Evolutionary conservation across 495 filamentous ascomycete species (phyloP).

Genomic region (Halenospora varia): DNA sequence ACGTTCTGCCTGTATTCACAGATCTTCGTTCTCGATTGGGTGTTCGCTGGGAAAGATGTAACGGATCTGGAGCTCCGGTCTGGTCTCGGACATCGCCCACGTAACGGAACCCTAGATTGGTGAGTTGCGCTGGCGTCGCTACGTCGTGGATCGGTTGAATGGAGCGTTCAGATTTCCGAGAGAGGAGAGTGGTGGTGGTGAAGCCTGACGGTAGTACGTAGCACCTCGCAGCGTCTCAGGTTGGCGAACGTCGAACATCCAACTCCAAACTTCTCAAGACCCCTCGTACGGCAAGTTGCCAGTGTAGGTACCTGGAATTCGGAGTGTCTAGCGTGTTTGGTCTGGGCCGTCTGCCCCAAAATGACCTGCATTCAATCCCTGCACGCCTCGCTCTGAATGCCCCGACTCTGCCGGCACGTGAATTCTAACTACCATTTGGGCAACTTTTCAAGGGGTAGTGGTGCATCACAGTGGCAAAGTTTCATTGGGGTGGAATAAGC

Average conservation of each 20-base stretch:
- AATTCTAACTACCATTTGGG: neutral
- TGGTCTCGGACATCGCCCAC: slow-evolving; percentile 3
- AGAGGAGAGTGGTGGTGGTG: neutral
- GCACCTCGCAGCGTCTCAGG: neutral
- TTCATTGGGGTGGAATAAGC: neutral
- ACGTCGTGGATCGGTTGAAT: neutral
- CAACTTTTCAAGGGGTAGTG: neutral
- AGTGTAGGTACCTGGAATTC: neutral
- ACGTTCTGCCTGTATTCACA: slow-evolving; percentile 5
- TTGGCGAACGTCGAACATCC: neutral
- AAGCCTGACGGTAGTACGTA: too few species aligned
- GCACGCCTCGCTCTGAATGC: too few species aligned
- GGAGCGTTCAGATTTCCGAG: neutral
- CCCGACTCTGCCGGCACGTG: neutral
- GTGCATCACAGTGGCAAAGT: neutral
- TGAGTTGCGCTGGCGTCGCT: neutral
- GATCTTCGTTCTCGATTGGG: neutral
- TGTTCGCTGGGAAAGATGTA: neutral
- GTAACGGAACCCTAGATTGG: too few species aligned
- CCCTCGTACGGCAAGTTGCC: neutral
- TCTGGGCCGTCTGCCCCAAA: too few species aligned
- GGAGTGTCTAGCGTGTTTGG: neutral
- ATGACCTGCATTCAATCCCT: neutral
- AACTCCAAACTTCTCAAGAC: too few species aligned
- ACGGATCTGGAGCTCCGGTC: neutral